Conservation (phyloP, 148 eudicot species). For the Fagopyrum esculentum region DNA sequence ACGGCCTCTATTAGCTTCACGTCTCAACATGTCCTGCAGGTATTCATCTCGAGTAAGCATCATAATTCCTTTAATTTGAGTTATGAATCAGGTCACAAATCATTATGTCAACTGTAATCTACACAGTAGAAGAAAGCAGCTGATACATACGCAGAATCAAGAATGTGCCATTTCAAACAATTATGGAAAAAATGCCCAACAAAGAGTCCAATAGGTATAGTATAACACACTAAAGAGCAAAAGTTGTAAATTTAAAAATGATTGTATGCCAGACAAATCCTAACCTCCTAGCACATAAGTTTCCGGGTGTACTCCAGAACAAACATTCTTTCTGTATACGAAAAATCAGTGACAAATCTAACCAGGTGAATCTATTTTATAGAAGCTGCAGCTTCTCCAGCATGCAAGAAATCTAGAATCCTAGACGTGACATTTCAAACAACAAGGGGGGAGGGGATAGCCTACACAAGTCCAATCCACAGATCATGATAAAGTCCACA, state of each 20-base stretch:
- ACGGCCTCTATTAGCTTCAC: constrained; percentile 32
- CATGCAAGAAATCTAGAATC: not conserved
- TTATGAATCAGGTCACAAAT: not conserved
- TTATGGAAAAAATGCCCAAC: too few species aligned
- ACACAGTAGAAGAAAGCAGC: too few species aligned
- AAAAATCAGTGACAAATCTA: not conserved
- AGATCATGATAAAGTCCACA: not conserved
- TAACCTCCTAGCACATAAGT: not conserved
- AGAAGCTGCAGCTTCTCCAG: not conserved
- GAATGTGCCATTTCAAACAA: too few species aligned
- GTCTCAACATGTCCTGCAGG: constrained; percentile 58
- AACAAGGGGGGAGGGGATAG: not conserved
- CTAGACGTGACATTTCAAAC: not conserved
- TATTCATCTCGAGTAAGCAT: not conserved
- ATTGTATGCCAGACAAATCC: too few species aligned
- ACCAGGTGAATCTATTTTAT: not conserved
- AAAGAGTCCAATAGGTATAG: too few species aligned
- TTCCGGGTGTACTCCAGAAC: not conserved
- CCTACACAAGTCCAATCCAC: not conserved
- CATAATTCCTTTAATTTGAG: not conserved
- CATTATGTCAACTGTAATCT: too few species aligned
- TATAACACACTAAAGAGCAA: too few species aligned
- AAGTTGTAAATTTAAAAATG: too few species aligned
- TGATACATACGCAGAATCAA: too few species aligned
- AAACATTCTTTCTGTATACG: not conserved